Base-by-base conservation (phyloP, 2,329 filamentous ascomycete species). In the Lachnellula hyalina region DNA sequence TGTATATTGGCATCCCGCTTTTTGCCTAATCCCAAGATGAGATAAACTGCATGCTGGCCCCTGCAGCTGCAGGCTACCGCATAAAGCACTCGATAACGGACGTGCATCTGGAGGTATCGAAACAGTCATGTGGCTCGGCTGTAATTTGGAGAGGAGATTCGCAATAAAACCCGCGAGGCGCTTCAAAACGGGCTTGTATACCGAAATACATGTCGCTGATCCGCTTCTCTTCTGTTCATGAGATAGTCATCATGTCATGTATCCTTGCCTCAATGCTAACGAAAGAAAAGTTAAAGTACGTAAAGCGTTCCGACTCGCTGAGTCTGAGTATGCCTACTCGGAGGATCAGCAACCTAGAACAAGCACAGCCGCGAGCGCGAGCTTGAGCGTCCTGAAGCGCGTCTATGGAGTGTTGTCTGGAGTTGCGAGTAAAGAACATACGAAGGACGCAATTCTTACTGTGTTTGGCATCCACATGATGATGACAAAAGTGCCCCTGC, bases 111-210 rank as follows among this genome's bases (percentile, higher is more conserved):
- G 5, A 21, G 19, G 25, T 60, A 46, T 47, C 41, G 19, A 52
- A 53, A 48, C 52, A 61, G 56, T 63, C 61, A 65, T 60, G 59
- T 64, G 44, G 63, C 54, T 56, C 53, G 19, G 44, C 35, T 40
- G 40, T 38, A 34, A 54, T 55, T 49, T 48, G 17, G 53, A 42
- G 28, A 25, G 28, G 28, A 28, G 28, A 28, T 28, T 28, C 28
- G 28, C 28, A 28, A 28, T 28, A 28, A 28, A 28, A 28, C 28
- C 28, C 28, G 3, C 28, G 28, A 28, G 28, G 28, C 28, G 28
- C 28, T 8, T 28, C 8, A 28, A 28, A 28, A 28, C 28, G 8
- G 28, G 28, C 14, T 25, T 15, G 21, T 2, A 5, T 46, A 7
- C 44, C 23, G 44, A 25, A 14, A n/a, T 46, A 14, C 44, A 15